Percentiles rank a stretch among this genome's conserved stretches.
Evolutionary conservation across 257 asterid genomes (phyloP).

Genomic region (Solanum bukasovii): DNA sequence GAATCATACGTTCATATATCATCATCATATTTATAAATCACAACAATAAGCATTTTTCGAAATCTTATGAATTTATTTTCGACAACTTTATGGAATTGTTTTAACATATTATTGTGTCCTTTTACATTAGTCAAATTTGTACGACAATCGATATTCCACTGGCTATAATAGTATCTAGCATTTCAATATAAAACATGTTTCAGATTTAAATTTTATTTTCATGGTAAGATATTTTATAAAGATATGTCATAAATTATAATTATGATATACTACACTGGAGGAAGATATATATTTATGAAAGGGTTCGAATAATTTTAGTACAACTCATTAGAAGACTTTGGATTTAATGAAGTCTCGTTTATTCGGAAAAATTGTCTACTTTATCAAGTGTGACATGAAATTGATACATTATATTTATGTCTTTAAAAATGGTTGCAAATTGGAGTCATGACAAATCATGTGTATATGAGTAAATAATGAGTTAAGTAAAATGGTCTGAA

Average conservation of each 20-base stretch:
- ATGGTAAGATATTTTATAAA: not conserved
- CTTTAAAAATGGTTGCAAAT: not conserved
- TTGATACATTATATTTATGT: not conserved
- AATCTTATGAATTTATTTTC: not conserved
- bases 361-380: not conserved
- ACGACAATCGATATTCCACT: not conserved
- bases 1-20: not conserved
- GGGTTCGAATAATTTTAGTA: not conserved
- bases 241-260: not conserved
- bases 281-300: not conserved
- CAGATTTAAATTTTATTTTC: not conserved
- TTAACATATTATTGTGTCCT: not conserved
- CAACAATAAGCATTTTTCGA: not conserved
- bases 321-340: not conserved
- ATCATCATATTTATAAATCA: not conserved
- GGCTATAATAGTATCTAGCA: no score
- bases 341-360: not conserved
- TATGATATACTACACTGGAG: not conserved
- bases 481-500: no score
- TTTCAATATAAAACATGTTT: not conserved
- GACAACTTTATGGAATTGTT: not conserved
- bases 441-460: not conserved
- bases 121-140: not conserved
- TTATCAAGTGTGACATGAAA: not conserved
- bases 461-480: no score